Base-by-base conservation (phyloP, 1,284 basidiomycete species). In the Irpex lacteus region DNA sequence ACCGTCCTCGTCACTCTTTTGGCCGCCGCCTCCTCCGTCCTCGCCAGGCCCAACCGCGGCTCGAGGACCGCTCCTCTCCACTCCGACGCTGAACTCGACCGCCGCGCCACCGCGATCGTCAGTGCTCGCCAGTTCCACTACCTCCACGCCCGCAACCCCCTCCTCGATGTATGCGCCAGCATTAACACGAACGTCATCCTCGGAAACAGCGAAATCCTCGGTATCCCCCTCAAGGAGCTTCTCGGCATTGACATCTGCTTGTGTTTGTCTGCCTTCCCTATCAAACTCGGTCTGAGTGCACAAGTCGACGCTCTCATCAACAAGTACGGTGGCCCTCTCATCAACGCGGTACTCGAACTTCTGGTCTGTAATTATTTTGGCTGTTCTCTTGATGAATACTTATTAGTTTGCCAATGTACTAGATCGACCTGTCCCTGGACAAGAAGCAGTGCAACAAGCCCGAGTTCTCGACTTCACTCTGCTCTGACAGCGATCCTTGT, bases 191-290 rank as follows among this genome's bases (percentile, higher is more conserved):
- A 63, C 49, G 63, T 62, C 38, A 50, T 68, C 38, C 53, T 63
- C 21, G 56, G 55, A 37, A 38, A 40, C 47, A 15, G 53, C 58
- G 54, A 56, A 18, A 18, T 63, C 38, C 66, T 71, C 34, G 62
- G 63, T 7, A 62, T 68, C 13, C 63, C 67, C 9, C 5, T 64
- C 18, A 38, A 59, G 26, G 58, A 59, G 15, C 63, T 72, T 19
- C 18, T 62, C 58, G 65, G 65, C 59, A 44, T 72, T 61, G 63
- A 72, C 47, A 19, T 71, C 5, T 74, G 73, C 60, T 59, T 74
- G 34, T 75, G 73, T 60, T 63, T 72, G 21, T 70, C 71, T 19
- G 64, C 73, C 2, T 63, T 75, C 4, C 68, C 74, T 3, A 50
- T 70, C 59, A 44, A 55, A 9, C 59, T 75, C 47, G 61, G 67